Evolutionary conservation across 1,284 basidiomycete genomes (phyloP).

Genomic region (Naganishia cerealis): DNA sequence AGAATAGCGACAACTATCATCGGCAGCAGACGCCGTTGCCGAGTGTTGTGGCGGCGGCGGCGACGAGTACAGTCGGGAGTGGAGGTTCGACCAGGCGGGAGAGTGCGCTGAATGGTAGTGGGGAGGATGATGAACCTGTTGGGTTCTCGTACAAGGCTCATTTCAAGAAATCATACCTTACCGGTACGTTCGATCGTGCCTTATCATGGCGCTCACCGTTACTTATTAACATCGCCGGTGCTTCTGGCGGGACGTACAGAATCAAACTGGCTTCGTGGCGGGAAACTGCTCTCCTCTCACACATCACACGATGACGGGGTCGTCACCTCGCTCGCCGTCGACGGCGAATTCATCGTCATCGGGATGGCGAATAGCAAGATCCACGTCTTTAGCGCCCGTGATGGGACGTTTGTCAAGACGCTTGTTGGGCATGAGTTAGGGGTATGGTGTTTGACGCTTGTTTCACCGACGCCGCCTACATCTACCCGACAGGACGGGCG

Average conservation of each 20-base stretch:
- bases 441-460: constrained; percentile 87
- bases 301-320: constrained; percentile 71
- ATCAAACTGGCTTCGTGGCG: constrained; percentile 81
- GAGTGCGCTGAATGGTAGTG: constrained; percentile 5
- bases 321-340: constrained; percentile 83
- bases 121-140: constrained; percentile 28
- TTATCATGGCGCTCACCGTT: not conserved
- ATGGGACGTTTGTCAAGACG: constrained; percentile 74
- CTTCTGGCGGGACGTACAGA: constrained; percentile 56
- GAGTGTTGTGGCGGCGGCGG: not conserved
- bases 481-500: not conserved
- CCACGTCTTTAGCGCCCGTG: constrained; percentile 78
- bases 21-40: constrained; percentile 32
- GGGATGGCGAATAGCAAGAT: constrained; percentile 86
- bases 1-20: constrained; percentile 27
- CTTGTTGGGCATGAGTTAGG: constrained; percentile 83
- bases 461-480: constrained; percentile 39
- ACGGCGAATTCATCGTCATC: constrained; percentile 81
- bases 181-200: constrained; percentile 59
- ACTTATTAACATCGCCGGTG: not conserved
- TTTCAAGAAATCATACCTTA: constrained; percentile 75
- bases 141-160: constrained; percentile 54
- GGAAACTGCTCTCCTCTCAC: constrained; percentile 71
- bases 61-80: not conserved
- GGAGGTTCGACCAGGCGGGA: constrained; percentile 23